phyloP scores from a whole-genome alignment of 2,329 filamentous ascomycete genomes.

The Venturia carpophila region DNA sequence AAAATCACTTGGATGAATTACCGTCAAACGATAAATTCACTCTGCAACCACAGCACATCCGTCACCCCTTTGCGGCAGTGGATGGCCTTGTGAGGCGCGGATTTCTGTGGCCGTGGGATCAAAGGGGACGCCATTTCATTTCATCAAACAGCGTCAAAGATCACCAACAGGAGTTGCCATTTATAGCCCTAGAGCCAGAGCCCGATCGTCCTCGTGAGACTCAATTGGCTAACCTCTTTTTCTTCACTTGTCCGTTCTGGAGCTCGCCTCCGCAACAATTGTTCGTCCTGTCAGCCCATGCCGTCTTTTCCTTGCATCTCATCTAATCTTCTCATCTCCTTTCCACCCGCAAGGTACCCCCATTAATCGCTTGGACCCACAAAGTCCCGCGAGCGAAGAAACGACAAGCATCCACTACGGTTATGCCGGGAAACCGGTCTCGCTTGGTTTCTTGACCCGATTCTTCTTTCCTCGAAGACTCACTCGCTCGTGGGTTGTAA shows the following conservation, averaged over 20 bases:
- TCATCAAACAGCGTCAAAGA: neutral
- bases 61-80: too few species aligned
- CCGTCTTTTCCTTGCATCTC: slow-evolving; percentile 1
- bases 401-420: neutral
- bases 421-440: neutral
- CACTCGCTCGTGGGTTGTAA: neutral
- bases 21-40: too few species aligned
- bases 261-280: neutral
- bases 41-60: too few species aligned
- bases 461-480: neutral
- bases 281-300: neutral
- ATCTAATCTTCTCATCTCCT: neutral
- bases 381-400: neutral
- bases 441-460: neutral
- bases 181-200: neutral
- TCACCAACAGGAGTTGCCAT: neutral
- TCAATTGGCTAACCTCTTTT: neutral
- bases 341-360: slow-evolving; percentile 4
- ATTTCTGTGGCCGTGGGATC: neutral
- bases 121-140: neutral
- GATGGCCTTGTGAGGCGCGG: too few species aligned
- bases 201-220: neutral
- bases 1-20: neutral
- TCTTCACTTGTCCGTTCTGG: neutral
- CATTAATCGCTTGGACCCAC: neutral